These are phyloP conservation scores for Castanea crenata DNA, from an alignment of 306 rosid species.

Conservation along the genomic window DNA sequence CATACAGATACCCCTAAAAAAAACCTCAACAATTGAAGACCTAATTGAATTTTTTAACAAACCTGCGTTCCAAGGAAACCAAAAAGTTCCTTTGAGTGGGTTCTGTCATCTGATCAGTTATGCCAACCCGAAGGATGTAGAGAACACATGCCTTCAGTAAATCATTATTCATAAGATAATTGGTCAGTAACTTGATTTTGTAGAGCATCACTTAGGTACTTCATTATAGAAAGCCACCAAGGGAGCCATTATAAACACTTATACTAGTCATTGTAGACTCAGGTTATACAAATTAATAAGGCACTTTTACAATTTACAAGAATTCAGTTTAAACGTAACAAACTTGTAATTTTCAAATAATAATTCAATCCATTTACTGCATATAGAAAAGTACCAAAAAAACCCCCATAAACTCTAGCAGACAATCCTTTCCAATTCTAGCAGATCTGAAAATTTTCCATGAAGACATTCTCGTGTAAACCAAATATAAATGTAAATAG, in stretches of 20 bases:
- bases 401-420: not conserved
- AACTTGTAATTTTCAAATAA: not conserved
- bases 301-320: not conserved
- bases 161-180: conserved; percentile 22
- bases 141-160: conserved; percentile 91
- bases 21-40: conserved; percentile 1
- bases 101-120: conserved; percentile 96
- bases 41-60: conserved; percentile 11
- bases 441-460: not conserved
- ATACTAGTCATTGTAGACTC: not conserved
- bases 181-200: conserved; percentile 25
- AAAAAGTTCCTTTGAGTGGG: conserved; percentile 83
- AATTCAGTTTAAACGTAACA: conserved; percentile 2
- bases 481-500: not conserved
- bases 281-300: not conserved
- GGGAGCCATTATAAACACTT: not conserved
- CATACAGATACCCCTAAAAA: conserved; percentile 3
- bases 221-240: not conserved
- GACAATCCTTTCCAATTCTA: conserved; percentile 15
- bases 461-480: not conserved
- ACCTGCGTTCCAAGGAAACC: conserved; percentile 83
- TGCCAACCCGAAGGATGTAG: conserved; percentile 82
- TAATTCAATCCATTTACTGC: not conserved
- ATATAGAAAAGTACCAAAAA: not conserved
- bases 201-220: not conserved